Evolutionary conservation across 164 flowering plant species (phyloP).

Genomic region (Paratinospora sagittata): DNA sequence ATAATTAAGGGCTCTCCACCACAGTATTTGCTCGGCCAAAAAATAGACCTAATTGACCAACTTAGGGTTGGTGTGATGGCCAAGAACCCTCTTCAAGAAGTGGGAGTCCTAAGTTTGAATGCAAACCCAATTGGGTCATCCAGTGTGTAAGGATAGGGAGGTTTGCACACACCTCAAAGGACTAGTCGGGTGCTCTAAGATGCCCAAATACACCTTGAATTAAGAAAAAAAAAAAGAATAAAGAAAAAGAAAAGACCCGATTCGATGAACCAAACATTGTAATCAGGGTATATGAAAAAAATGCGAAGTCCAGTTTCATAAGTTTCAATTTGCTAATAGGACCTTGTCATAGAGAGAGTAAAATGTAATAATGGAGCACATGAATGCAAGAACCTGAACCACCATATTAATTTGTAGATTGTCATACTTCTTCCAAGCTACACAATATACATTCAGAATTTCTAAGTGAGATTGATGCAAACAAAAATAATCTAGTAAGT

Average conservation of each 20-base stretch:
- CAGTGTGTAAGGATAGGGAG: no score
- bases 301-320: neutral
- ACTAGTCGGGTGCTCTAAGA: no score
- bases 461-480: neutral
- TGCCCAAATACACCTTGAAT: no score
- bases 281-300: neutral
- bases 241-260: no score
- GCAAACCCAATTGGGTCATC: no score
- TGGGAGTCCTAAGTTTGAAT: no score
- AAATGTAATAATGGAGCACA: neutral
- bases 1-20: neutral
- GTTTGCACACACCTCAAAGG: no score
- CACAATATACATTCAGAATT: neutral
- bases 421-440: neutral
- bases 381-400: neutral
- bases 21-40: neutral
- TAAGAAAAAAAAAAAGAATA: no score
- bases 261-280: neutral
- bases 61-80: no score
- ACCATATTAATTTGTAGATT: neutral
- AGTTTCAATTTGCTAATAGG: neutral
- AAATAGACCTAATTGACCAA: neutral
- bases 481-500: constrained; percentile 1
- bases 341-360: neutral
- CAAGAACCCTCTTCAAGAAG: no score